A percentile compares a stretch with the other conserved stretches of the same genome.
Evolutionary conservation across 2,329 filamentous ascomycete genomes (phyloP).

Genomic region (Pleoardoris graminearum): DNA sequence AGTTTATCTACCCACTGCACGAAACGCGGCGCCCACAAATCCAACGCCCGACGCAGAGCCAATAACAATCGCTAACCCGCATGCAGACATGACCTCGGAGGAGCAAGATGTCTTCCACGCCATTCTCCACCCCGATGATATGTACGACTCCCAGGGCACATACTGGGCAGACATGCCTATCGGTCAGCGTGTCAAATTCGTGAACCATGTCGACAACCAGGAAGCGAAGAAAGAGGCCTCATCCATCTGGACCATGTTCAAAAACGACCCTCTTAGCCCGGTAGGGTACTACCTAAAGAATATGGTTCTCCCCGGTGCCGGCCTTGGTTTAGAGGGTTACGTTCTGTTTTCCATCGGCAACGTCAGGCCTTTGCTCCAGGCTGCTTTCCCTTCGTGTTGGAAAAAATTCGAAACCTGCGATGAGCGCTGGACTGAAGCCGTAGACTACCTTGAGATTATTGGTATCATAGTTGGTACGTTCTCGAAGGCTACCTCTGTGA

Average conservation of each 20-base stretch:
- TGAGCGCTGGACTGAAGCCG: conserved; percentile 77
- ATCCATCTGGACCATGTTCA: conserved; percentile 76
- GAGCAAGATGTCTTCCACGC: conserved; percentile 72
- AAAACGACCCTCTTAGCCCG: conserved; percentile 81
- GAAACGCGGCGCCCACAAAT: too few relatives aligned
- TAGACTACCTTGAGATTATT: conserved; percentile 89
- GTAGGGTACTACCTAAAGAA: conserved; percentile 87
- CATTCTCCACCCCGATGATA: conserved; percentile 85
- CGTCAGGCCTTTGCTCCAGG: conserved; percentile 77
- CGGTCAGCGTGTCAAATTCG: conserved; percentile 71
- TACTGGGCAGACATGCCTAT: conserved; percentile 93
- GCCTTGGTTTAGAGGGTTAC: conserved; percentile 89
- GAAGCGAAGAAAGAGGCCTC: conserved; percentile 71
- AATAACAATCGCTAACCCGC: conserved; percentile 21
- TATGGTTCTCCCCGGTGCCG: conserved; percentile 89
- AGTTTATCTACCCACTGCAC: not conserved
- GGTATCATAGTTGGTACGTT: conserved; percentile 83
- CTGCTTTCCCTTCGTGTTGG: conserved; percentile 82
- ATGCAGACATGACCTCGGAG: conserved; percentile 56
- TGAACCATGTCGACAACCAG: conserved; percentile 69
- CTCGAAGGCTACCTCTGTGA: not conserved
- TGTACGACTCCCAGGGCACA: conserved; percentile 76
- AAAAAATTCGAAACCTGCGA: conserved; percentile 65
- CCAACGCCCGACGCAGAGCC: not conserved
- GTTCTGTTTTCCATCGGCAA: conserved; percentile 97